Evolutionary conservation across 257 asterid species (phyloP).

Genomic region (Haberlea rhodopensis): DNA sequence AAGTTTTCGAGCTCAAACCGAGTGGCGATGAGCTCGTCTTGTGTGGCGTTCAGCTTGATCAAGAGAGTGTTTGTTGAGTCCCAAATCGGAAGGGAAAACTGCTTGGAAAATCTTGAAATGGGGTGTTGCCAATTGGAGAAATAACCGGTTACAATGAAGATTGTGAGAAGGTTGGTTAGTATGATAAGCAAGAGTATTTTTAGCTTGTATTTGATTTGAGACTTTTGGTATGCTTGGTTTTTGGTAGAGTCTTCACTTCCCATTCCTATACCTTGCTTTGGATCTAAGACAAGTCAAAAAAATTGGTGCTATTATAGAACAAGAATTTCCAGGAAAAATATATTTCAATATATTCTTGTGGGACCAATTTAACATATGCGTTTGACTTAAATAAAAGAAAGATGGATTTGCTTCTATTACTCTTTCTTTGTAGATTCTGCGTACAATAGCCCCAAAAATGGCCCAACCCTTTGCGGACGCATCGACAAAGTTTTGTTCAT

Average conservation of each 20-base stretch:
- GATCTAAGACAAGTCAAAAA: slow-evolving; percentile 3
- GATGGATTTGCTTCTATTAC: not conserved
- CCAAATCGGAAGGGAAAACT: slow-evolving; percentile 16
- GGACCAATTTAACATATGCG: not conserved
- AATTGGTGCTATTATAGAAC: slow-evolving; percentile 14
- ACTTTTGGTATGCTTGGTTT: slow-evolving; percentile 34
- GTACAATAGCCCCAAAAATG: too few relatives aligned
- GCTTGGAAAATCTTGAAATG: slow-evolving; percentile 20
- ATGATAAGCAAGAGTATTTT: slow-evolving; percentile 33
- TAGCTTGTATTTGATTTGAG: slow-evolving; percentile 38
- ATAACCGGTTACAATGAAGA: slow-evolving; percentile 42
- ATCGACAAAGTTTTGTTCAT: too few relatives aligned
- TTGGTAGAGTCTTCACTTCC: slow-evolving; percentile 34
- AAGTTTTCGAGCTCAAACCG: slow-evolving; percentile 26
- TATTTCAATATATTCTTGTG: too few relatives aligned
- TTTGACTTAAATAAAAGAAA: not conserved
- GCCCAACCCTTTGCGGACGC: too few relatives aligned
- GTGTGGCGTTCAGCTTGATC: slow-evolving; percentile 35
- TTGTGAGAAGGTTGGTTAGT: slow-evolving; percentile 44
- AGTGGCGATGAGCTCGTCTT: slow-evolving; percentile 30
- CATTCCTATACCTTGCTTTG: slow-evolving; percentile 29
- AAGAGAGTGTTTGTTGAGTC: slow-evolving; percentile 31
- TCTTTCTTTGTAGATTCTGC: too few relatives aligned
- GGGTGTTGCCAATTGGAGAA: slow-evolving; percentile 18
- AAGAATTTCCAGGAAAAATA: slow-evolving; percentile 10